phyloP scores from a whole-genome alignment of 1,139 yeast genomes.

The Sugiyamaella paludigena region DNA sequence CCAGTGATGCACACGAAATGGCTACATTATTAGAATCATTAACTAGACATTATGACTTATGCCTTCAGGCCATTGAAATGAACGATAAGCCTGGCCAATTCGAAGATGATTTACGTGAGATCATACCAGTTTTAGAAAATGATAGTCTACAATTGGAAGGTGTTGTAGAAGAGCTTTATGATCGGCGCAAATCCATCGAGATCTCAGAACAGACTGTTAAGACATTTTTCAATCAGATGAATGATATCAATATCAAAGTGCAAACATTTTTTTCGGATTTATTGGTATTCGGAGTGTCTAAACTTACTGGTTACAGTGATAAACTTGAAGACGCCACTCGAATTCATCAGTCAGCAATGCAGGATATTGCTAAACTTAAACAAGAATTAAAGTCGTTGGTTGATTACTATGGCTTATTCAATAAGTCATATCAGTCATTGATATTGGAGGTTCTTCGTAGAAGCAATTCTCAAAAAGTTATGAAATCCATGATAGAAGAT shows the following conservation, averaged over 20 bases:
- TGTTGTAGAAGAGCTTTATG: conserved; percentile 36
- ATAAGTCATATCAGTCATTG: conserved; percentile 49
- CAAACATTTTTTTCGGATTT: conserved; percentile 25
- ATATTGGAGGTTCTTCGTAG: conserved; percentile 53
- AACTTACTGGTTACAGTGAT: conserved; percentile 23
- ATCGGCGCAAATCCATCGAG: conserved; percentile 30
- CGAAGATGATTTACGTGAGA: conserved; percentile 28
- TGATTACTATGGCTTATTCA: conserved; percentile 50
- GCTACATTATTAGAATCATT: conserved; percentile 67
- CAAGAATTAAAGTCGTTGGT: conserved; percentile 38
- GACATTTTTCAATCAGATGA: conserved; percentile 24
- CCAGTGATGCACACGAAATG: conserved; percentile 60
- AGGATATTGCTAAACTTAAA: conserved; percentile 32
- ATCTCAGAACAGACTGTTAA: conserved; percentile 25
- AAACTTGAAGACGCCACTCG: conserved; percentile 19
- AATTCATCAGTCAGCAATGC: conserved; percentile 21
- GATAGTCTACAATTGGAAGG: conserved; percentile 43
- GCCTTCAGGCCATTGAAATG: conserved; percentile 42
- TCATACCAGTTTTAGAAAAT: conserved; percentile 36
- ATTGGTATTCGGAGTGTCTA: conserved; percentile 27
- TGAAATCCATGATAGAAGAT: conserved; percentile 42
- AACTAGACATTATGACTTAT: conserved; percentile 81
- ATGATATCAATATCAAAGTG: conserved; percentile 21
- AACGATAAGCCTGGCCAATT: conserved; percentile 19
- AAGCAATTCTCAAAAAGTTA: conserved; percentile 39